phyloP scores from a whole-genome alignment of 1,139 yeast species.

The Arxiozyma heterogenica region DNA sequence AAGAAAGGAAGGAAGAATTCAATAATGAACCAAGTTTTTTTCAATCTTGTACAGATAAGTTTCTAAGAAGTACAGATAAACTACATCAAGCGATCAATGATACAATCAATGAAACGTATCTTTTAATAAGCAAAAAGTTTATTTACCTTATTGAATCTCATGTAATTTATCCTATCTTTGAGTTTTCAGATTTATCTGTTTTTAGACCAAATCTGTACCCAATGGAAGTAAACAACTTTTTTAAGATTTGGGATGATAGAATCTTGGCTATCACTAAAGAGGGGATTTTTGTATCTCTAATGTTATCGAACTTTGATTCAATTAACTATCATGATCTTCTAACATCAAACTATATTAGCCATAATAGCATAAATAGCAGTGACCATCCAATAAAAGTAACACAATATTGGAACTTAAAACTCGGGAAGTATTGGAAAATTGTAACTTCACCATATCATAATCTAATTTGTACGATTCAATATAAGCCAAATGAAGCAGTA shows the following conservation, averaged over 20 bases:
- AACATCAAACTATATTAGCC: background rate
- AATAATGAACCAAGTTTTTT: background rate
- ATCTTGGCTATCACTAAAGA: background rate
- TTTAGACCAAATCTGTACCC: background rate
- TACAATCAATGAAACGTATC: background rate
- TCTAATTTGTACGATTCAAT: background rate
- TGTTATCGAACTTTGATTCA: background rate
- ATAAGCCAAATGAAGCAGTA: background rate
- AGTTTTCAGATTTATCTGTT: background rate
- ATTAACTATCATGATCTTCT: background rate
- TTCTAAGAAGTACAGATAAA: background rate
- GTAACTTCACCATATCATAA: background rate
- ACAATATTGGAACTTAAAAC: background rate
- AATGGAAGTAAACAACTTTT: background rate
- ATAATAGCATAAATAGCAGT: too few species aligned
- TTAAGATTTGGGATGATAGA: slow-evolving; percentile 1
- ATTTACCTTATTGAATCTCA: background rate
- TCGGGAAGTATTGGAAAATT: background rate
- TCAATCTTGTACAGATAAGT: background rate
- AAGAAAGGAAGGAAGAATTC: background rate
- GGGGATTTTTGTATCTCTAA: background rate
- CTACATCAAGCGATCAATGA: background rate
- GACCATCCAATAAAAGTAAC: background rate
- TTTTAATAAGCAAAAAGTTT: background rate
- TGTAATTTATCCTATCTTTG: background rate